Evolutionary conservation across 2,329 filamentous ascomycete species (phyloP).

Genomic region (Fusarium foetens): DNA sequence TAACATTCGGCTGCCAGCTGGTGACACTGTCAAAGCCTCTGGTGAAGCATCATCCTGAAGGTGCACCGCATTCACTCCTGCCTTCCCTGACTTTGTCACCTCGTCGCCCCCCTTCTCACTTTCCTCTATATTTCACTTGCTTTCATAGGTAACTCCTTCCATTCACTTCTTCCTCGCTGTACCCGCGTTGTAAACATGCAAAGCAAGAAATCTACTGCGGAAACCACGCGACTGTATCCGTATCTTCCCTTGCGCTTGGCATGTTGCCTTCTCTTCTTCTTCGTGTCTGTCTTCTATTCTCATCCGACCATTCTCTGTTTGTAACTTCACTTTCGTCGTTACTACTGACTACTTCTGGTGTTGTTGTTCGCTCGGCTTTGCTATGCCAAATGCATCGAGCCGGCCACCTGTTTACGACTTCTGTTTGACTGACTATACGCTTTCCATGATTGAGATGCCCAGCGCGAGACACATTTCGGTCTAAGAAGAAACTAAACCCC

Average conservation of each 20-base stretch:
- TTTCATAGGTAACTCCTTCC: neutral
- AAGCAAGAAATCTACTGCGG: conserved; percentile 24
- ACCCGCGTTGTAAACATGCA: conserved; percentile 15
- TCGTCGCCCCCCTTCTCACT: neutral
- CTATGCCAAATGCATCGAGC: conserved; percentile 11
- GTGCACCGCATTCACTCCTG: conserved; percentile 25
- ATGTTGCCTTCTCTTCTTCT: conserved; percentile 4
- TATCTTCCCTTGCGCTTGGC: conserved; percentile 16
- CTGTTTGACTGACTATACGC: conserved; percentile 1
- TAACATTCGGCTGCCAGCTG: conserved; percentile 34
- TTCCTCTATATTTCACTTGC: neutral
- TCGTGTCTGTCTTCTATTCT: conserved; percentile 2
- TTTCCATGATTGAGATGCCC: conserved; percentile 13
- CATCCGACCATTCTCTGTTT: conserved; percentile 2
- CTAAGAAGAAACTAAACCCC: conserved; percentile 5
- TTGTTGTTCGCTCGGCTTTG: conserved; percentile 9
- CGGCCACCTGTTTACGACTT: conserved; percentile 26
- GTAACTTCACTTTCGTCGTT: neutral
- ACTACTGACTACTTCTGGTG: neutral
- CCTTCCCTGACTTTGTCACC: conserved; percentile 9
- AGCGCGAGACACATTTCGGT: neutral
- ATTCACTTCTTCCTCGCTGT: conserved; percentile 21
- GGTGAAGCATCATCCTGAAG: conserved; percentile 25
- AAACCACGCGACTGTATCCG: conserved; percentile 27
- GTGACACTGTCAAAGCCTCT: conserved; percentile 29